Conservation (phyloP, 2,329 filamentous ascomycete genomes). For the Ceratocystis smalleyi region DNA sequence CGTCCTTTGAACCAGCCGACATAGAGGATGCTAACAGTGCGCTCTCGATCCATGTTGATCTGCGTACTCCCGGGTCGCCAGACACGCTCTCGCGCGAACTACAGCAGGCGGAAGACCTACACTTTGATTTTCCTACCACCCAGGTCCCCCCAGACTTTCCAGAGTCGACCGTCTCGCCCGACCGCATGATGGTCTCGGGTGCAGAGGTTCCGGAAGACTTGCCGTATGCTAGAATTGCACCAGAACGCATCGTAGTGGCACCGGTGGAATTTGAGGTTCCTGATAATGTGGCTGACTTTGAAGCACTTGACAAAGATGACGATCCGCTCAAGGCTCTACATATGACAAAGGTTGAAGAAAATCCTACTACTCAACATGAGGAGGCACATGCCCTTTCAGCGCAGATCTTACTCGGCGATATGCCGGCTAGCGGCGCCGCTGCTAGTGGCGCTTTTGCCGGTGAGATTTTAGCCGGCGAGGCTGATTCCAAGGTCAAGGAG, state of each 20-base stretch:
- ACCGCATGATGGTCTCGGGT: conserved; percentile 4
- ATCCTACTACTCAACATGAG: background rate
- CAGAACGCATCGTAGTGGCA: background rate
- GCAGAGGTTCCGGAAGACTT: background rate
- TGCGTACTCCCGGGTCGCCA: background rate
- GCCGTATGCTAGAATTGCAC: background rate
- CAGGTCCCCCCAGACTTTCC: background rate
- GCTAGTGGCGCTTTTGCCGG: background rate
- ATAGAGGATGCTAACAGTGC: conserved; percentile 6
- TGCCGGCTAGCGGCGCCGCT: background rate
- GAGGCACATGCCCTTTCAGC: background rate
- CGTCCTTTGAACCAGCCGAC: background rate
- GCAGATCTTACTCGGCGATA: background rate
- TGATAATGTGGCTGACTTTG: conserved; percentile 4
- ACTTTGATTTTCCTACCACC: background rate
- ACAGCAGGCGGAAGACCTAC: background rate
- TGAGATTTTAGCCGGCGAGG: background rate
- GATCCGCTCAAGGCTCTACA: background rate
- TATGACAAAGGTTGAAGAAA: background rate
- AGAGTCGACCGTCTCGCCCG: background rate
- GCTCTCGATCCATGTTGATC: background rate
- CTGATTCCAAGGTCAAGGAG: too few species aligned
- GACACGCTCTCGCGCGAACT: background rate
- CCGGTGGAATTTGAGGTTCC: background rate
- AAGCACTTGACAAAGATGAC: background rate